Evolutionary conservation across 1,139 yeast genomes (phyloP), one percentile per base, ranked within the genome.

Genomic region (Hyphopichia buzzinii): DNA sequence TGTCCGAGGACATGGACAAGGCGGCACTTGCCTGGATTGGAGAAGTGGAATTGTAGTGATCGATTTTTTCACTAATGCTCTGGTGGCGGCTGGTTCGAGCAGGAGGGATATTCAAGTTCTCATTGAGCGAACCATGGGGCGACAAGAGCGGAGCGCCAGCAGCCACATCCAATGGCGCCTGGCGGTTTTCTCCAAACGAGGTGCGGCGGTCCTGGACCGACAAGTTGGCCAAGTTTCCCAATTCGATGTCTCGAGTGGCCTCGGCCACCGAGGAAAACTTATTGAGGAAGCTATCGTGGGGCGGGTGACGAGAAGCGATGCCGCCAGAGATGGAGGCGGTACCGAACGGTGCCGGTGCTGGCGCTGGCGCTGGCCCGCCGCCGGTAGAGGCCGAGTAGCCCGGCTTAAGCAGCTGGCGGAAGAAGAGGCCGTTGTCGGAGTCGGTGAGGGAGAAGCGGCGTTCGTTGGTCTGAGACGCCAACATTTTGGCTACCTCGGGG

Each of bases 221-320:
- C 26, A 58, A 50, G 17, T 48, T 51, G 25, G 27, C 13, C 14
- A 29, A 54, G 42, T 30, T 56, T 12, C 72, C 53, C 29, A 79
- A 55, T 50, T 85, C 94, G 28, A 84, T 75, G 43, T 84, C 90
- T 47, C 88, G 67, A 0, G 95, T 85, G 26, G 88, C 86, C 41
- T 85, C 94, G 10, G 87, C 88, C 14, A 85, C 82, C n/a, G 79
- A 65, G 6, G 86, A 69, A 53, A 85, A 84, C 56, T 84, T 81
- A 44, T 79, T 84, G 39, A 81, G 60, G 49, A 81, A 81, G 30
- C 76, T 64, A 17, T 77, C 76, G 39, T 63, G 73, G 2, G 67
- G 68, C 6, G 70, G 72, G 40, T 72, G 77, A 46, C 75, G 62
- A 45, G 58, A 66, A 17, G 77, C 68, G 30, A 76, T 66, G 4